Evolutionary conservation across 2,329 filamentous ascomycete genomes (phyloP), one percentile per base, ranked within the genome.

Genomic region (Aspergillus sp.): DNA sequence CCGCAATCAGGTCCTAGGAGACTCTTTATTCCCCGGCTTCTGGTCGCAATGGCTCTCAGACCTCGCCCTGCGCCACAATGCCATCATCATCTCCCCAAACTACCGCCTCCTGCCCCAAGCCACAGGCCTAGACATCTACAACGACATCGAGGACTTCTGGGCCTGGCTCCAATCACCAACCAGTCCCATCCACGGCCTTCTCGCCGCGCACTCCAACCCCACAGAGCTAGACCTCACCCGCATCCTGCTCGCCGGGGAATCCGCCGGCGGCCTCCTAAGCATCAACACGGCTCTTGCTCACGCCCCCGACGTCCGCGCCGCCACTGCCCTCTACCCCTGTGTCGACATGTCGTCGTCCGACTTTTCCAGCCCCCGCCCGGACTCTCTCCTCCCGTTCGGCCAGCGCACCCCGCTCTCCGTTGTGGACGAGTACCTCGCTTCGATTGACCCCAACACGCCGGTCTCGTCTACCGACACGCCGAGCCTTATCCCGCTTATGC

Each of bases 51-150:
- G 74, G 74, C 66, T 75, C 7, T 64, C 80, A 7, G 71, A 78
- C 7, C 69, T 79, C 39, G 69, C 75, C 22, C 67, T 71, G 1
- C 60, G 66, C 24, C 71, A 76, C 48, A 65, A 64, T 13, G 78
- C 81, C n/a, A 75, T 83, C 44, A 69, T 79, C 24, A 63, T 83
- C 6, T 68, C 74, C 1, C 76, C 80, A 0, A 78, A 81, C 65
- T 81, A 84, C 68, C 80, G 81, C 8, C 75, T 84, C 3, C 59
- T 81, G n/a, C 81, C 81, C 20, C 80, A 83, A 57, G 70, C 76
- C 53, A 78, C 55, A 18, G 78, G 78, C 34, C 48, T 68, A 3
- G 77, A 83, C 15, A 78, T 82, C 56, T 70, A 82, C 22, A 64
- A 74, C 5, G 81, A 84, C 62, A 58, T 83, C 1, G 53, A 67